Conservation (phyloP, 495 filamentous ascomycete genomes). For the Pyronema domesticum region DNA sequence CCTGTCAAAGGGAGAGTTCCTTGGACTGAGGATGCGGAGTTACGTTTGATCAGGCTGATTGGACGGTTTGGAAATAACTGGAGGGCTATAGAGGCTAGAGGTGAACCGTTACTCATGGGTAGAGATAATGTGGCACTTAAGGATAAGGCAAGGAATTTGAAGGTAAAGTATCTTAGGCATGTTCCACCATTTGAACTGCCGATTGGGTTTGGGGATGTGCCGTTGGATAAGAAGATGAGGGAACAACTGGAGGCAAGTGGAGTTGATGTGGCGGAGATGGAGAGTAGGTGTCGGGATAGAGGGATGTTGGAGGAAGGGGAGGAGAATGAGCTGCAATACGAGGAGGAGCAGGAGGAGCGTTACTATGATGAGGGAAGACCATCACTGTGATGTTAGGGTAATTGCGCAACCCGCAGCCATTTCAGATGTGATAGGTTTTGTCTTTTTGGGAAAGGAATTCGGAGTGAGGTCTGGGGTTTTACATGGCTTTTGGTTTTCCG, state of each 20-base stretch:
- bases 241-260: background rate
- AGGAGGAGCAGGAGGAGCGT: background rate
- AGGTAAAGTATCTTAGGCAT: conserved; percentile 29
- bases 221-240: background rate
- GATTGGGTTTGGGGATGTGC: background rate
- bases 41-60: conserved; percentile 37
- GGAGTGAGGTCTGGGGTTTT: too few relatives aligned
- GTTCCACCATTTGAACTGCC: background rate
- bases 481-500: too few relatives aligned
- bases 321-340: background rate
- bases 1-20: conserved; percentile 19
- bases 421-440: background rate
- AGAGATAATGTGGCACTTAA: conserved; percentile 32
- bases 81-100: conserved; percentile 13
- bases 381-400: background rate
- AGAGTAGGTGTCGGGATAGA: background rate
- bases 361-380: too few relatives aligned
- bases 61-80: conserved; percentile 26
- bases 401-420: background rate
- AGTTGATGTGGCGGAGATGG: background rate
- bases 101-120: background rate
- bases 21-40: conserved; percentile 29
- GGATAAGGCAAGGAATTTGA: conserved; percentile 37
- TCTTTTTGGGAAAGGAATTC: background rate
- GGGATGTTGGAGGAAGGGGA: background rate